Conservation (phyloP, 495 filamentous ascomycete species). For the Aspergillus steynii region DNA sequence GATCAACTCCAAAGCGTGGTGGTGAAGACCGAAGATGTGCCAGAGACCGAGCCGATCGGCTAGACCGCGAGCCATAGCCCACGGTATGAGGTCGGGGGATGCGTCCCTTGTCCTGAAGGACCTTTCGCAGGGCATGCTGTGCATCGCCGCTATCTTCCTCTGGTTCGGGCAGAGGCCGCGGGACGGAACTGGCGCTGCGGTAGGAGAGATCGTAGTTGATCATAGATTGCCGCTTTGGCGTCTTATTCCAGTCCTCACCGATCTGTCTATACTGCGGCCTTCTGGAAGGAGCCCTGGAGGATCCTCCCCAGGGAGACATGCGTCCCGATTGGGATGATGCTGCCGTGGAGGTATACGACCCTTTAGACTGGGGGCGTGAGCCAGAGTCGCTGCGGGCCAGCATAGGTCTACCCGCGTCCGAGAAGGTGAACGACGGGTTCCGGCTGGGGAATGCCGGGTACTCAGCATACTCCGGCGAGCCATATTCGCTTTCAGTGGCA, state of each 20-base stretch:
- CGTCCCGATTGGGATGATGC: conserved; percentile 45
- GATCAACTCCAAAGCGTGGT: conserved; percentile 42
- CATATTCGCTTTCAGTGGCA: conserved; percentile 48
- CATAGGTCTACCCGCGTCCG: conserved; percentile 48
- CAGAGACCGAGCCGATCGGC: conserved; percentile 36
- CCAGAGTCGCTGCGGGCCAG: conserved; percentile 56
- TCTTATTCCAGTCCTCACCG: conserved; percentile 38
- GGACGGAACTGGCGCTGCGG: conserved; percentile 44
- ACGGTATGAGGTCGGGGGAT: conserved; percentile 43
- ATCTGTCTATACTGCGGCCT: conserved; percentile 33
- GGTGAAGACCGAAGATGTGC: conserved; percentile 46
- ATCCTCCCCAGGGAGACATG: conserved; percentile 43
- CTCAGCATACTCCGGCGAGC: conserved; percentile 66
- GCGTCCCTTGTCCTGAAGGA: conserved; percentile 63
- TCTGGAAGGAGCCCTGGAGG: conserved; percentile 28
- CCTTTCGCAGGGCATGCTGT: conserved; percentile 67
- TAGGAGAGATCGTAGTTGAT: conserved; percentile 37
- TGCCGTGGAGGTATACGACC: conserved; percentile 48
- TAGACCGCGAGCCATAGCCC: conserved; percentile 29
- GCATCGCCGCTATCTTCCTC: conserved; percentile 55
- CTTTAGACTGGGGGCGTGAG: conserved; percentile 53
- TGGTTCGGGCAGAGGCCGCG: conserved; percentile 54
- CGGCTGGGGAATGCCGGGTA: conserved; percentile 65
- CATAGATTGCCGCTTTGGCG: conserved; percentile 37
- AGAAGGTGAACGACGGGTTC: conserved; percentile 61